Evolutionary conservation across 2,329 filamentous ascomycete species (phyloP).

Genomic region (Stagonosporopsis cucurbitacearum): DNA sequence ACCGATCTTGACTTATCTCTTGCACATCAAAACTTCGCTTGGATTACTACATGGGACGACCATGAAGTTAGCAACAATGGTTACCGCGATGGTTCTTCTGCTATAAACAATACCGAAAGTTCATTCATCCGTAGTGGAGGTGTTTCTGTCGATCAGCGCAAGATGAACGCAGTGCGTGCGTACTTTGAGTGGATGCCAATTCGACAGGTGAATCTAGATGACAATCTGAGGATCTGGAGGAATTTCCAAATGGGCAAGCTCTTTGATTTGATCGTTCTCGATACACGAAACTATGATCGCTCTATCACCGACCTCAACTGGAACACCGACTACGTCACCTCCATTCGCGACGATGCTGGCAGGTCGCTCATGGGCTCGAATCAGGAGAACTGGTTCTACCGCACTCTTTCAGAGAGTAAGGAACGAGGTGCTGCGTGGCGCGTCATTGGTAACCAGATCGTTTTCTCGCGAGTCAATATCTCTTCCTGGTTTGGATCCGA

Average conservation of each 20-base stretch:
- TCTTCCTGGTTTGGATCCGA: slow-evolving; percentile 11
- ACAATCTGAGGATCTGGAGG: slow-evolving; percentile 50
- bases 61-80: slow-evolving; percentile 52
- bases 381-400: slow-evolving; percentile 69
- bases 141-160: slow-evolving; percentile 52
- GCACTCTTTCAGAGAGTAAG: slow-evolving; percentile 54
- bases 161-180: slow-evolving; percentile 56
- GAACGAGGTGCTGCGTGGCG: slow-evolving; percentile 70
- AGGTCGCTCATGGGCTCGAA: slow-evolving; percentile 71
- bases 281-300: slow-evolving; percentile 49
- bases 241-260: slow-evolving; percentile 49
- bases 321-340: slow-evolving; percentile 65
- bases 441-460: slow-evolving; percentile 71
- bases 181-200: slow-evolving; percentile 56
- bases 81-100: slow-evolving; percentile 50
- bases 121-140: slow-evolving; percentile 50
- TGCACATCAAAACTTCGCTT: slow-evolving; percentile 50
- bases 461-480: slow-evolving; percentile 32
- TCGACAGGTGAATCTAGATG: slow-evolving; percentile 53
- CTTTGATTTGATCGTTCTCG: slow-evolving; percentile 51
- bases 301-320: slow-evolving; percentile 42
- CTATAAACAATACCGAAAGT: slow-evolving; percentile 53
- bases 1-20: slow-evolving; percentile 50
- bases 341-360: slow-evolving; percentile 68
- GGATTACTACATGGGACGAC: slow-evolving; percentile 57